Evolutionary conservation across 768 basidiomycete genomes (phyloP), one percentile per base, ranked within the genome.

Genomic region (Tremella mesenterica): DNA sequence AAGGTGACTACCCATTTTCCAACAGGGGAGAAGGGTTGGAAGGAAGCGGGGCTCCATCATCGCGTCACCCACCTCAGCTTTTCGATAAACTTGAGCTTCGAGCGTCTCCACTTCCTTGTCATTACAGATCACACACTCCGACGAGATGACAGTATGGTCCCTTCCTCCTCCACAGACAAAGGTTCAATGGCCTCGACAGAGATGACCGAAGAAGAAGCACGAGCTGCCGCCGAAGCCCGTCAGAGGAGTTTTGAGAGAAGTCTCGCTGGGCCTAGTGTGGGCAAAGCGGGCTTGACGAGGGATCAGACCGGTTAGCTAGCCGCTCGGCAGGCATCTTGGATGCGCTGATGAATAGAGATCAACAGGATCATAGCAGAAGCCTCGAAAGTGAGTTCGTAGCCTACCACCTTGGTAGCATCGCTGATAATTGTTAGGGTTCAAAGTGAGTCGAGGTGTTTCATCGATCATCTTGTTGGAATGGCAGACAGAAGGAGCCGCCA

Each of bases 331-430:
- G n/a, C 18, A 43, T 44, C 21, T 12, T 44, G 43, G 21, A 23
- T 12, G 16, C 44, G 45, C 46, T 58, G 48, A 59, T 26, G 7
- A 65, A 78, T 81, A 28, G 88, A 88, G 66, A 85, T 93, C 41
- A 92, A 91, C 61, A 81, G 81, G 16, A 80, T 90, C 51, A 95
- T 93, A 48, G 86, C 87, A 1, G 87, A 93, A 48, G 89, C 82
- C 16, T 90, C 87, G 6, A 90, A 88, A 67, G 70, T 70, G 33
- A 50, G 57, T 50, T 20, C 18, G 3, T 38, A 33, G 13, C 14
- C 36, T 29, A 12, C 34, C 31, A 10, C 26, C 12, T 3, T 44
- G 20, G 12, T 20, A 26, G 39, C 9, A 30, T 1, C 29, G 45
- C 45, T 57, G 52, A 48, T 10, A 43, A 1, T 28, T 44, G 21